Evolutionary conservation across 768 basidiomycete genomes (phyloP), one percentile per base, ranked within the genome.

Genomic region (Lactarius evosmus): DNA sequence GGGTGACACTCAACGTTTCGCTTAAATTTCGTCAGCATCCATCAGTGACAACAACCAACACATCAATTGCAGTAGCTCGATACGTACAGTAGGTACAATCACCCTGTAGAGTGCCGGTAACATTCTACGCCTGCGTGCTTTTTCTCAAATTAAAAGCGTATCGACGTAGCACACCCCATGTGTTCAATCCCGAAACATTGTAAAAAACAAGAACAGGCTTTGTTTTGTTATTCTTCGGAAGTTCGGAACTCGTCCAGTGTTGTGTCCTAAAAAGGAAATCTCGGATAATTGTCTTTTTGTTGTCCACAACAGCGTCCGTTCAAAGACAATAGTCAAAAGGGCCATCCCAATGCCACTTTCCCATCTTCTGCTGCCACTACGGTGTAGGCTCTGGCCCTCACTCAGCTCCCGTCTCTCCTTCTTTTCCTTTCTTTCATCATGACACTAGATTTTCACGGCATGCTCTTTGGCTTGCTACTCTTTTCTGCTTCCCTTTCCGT

Each of bases 251-350:
- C 14, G 49, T 17, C 50, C 22, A 40, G 46, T 19, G 54, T 65
- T 65, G 54, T 65, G 22, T 22, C 58, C 58, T 19, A 22, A 40
- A 61, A 65, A 56, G 63, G 63, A 50, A 65, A 60, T 40, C 2
- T 30, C 33, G 32, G 25, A 11, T 16, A 34, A 6, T 19, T 14
- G 50, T 14, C 41, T 49, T 60, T 50, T 55, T 65, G 58, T 60
- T 34, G 19, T 55, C n/a, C 54, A 41, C 57, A 59, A 54, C 9
- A n/a, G 36, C 22, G 16, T 34, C 57, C 64, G 25, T 61, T 61
- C 59, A 61, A 61, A 65, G 61, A 19, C 38, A 22, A 56, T 30
- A 44, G 25, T 36, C 2, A 4, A 2, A 16, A 12, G 1, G 8
- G 19, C 36, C 29, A 49, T 49, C 16, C 7, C 14, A 22, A 29